Evolutionary conservation across 345 rosid species (phyloP).

Genomic region (Brassica incana): DNA sequence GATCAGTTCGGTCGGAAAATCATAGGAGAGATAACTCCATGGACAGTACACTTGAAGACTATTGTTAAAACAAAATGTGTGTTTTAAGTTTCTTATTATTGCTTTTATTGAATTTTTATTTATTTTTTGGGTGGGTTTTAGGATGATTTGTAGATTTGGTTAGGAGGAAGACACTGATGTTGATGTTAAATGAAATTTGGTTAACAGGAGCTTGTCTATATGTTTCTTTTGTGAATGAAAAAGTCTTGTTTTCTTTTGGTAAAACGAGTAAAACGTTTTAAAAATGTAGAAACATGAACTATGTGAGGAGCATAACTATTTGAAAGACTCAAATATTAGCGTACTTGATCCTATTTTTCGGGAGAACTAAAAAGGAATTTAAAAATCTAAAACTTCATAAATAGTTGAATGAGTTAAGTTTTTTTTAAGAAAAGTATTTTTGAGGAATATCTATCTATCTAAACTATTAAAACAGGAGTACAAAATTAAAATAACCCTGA

Average conservation of each 20-base stretch:
- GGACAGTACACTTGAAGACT: conserved; percentile 62
- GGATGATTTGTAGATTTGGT: conserved; percentile 12
- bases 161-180: conserved; percentile 20
- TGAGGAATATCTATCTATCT: no score
- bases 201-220: conserved; percentile 8
- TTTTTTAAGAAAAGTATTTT: no score
- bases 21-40: conserved; percentile 65
- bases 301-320: not conserved
- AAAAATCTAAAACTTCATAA: no score
- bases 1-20: conserved; percentile 37
- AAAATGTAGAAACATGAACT: conserved; percentile 11
- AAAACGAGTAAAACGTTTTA: not conserved
- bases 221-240: conserved; percentile 17
- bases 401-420: no score
- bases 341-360: no score
- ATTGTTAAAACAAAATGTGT: conserved; percentile 10
- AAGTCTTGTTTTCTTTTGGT: not conserved
- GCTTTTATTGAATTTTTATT: not conserved
- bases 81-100: not conserved
- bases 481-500: no score
- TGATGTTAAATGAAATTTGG: conserved; percentile 5
- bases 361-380: no score
- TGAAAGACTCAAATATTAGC: not conserved
- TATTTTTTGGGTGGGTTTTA: not conserved
- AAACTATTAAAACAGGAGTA: no score